A percentile compares a stretch with the other conserved stretches of the same genome.
Conservation (phyloP, 805 yeast species). For the Candida maesae region DNA sequence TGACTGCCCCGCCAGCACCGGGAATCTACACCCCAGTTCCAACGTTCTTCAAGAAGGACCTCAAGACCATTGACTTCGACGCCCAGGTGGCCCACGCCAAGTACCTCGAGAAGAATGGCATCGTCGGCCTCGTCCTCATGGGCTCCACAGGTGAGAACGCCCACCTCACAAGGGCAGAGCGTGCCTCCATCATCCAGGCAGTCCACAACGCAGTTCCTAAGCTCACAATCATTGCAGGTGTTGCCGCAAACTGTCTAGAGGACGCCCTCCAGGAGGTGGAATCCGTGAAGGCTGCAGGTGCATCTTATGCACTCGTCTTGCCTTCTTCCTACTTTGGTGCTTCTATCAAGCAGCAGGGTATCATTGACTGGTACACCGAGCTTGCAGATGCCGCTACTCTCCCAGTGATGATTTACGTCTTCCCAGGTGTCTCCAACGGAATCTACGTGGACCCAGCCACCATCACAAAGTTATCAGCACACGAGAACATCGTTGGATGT, state of each 20-base stretch:
- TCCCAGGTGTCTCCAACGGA: slow-evolving; percentile 42
- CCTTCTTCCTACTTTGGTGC: slow-evolving; percentile 48
- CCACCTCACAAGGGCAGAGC: slow-evolving; percentile 44
- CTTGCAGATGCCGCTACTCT: slow-evolving; percentile 37
- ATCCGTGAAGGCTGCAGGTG: slow-evolving; percentile 36
- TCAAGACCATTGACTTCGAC: slow-evolving; percentile 38
- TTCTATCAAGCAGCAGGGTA: slow-evolving; percentile 41
- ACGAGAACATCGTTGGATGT: slow-evolving; percentile 45
- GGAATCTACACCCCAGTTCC: slow-evolving; percentile 53
- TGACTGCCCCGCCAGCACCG: slow-evolving; percentile 28
- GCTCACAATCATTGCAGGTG: slow-evolving; percentile 45
- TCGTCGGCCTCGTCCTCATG: slow-evolving; percentile 44
- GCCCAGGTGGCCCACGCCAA: slow-evolving; percentile 44
- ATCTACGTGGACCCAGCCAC: slow-evolving; percentile 34
- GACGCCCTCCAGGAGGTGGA: slow-evolving; percentile 42
- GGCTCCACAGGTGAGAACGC: slow-evolving; percentile 58
- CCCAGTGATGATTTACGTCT: slow-evolving; percentile 40
- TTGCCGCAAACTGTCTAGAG: slow-evolving; percentile 41
- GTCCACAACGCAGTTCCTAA: slow-evolving; percentile 37
- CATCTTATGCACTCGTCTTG: slow-evolving; percentile 37
- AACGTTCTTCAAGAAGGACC: slow-evolving; percentile 46
- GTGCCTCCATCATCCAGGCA: slow-evolving; percentile 32
- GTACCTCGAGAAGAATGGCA: slow-evolving; percentile 40
- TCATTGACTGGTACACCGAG: slow-evolving; percentile 39
- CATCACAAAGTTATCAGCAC: slow-evolving; percentile 32